phyloP scores from a whole-genome alignment of 768 basidiomycete species.

The Neoboletus subvelutipes region DNA sequence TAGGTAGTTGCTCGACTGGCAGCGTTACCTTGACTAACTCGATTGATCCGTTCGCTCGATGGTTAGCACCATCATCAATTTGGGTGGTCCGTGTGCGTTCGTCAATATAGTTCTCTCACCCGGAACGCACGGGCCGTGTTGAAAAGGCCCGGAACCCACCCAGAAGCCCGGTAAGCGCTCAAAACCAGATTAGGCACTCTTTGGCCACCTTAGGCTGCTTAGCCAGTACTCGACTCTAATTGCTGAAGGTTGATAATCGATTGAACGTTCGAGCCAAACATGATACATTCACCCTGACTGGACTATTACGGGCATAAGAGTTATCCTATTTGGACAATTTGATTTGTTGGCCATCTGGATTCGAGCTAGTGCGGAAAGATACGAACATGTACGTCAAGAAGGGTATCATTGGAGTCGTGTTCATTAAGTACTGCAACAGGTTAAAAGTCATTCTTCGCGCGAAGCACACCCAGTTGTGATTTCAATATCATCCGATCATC shows the following conservation, averaged over 20 bases:
- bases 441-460: slow-evolving; percentile 1
- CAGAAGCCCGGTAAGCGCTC: neutral
- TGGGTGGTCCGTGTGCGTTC: neutral
- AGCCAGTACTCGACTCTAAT: neutral
- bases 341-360: slow-evolving; percentile 1
- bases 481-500: slow-evolving; percentile 25
- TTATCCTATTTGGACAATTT: slow-evolving; percentile 9
- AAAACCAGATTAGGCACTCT: neutral
- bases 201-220: no score
- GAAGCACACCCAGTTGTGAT: neutral
- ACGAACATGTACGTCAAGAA: slow-evolving; percentile 20
- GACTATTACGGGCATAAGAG: slow-evolving; percentile 2
- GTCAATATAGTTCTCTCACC: slow-evolving; percentile 1
- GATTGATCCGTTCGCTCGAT: neutral
- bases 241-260: neutral
- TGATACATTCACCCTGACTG: neutral
- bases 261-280: neutral
- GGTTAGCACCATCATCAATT: neutral
- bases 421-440: neutral
- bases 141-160: neutral
- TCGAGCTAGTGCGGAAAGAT: slow-evolving; percentile 1
- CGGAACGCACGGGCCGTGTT: slow-evolving; percentile 10
- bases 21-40: neutral
- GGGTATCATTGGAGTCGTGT: neutral
- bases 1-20: neutral